These are phyloP conservation scores for Aspergillus nidulans DNA, from an alignment of 495 filamentous ascomycete species.

Conservation along the genomic window DNA sequence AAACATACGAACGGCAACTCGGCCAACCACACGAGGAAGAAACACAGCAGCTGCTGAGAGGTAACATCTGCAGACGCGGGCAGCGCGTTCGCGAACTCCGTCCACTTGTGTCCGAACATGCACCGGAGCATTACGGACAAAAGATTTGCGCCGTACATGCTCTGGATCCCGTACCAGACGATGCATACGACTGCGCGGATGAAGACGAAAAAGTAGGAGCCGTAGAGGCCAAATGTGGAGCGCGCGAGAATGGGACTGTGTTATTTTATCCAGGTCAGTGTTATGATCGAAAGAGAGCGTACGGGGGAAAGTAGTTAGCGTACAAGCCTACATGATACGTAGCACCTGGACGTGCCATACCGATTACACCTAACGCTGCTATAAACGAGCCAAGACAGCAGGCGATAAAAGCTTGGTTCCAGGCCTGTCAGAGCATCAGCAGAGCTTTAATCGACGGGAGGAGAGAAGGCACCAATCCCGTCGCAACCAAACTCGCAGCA, in stretches of 20 bases:
- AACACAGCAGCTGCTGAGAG: conserved; percentile 4
- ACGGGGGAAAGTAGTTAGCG: not conserved
- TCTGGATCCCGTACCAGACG: conserved; percentile 11
- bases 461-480: not conserved
- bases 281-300: no score
- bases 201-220: conserved; percentile 4
- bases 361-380: not conserved
- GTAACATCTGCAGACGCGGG: not conserved
- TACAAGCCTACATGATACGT: conserved; percentile 8
- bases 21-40: conserved; percentile 3
- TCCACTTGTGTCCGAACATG: conserved; percentile 1
- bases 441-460: not conserved
- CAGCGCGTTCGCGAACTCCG: not conserved
- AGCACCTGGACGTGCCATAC: conserved; percentile 1
- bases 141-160: not conserved
- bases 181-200: conserved; percentile 6
- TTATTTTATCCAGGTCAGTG: not conserved
- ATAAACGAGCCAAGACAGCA: conserved; percentile 7
- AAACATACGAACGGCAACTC: conserved; percentile 1
- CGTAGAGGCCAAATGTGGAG: not conserved
- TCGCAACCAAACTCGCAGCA: not conserved
- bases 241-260: not conserved
- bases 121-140: not conserved
- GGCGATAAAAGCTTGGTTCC: conserved; percentile 2
- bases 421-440: not conserved